Evolutionary conservation across 2,329 filamentous ascomycete genomes (phyloP).

Genomic region (Fusarium sp.): DNA sequence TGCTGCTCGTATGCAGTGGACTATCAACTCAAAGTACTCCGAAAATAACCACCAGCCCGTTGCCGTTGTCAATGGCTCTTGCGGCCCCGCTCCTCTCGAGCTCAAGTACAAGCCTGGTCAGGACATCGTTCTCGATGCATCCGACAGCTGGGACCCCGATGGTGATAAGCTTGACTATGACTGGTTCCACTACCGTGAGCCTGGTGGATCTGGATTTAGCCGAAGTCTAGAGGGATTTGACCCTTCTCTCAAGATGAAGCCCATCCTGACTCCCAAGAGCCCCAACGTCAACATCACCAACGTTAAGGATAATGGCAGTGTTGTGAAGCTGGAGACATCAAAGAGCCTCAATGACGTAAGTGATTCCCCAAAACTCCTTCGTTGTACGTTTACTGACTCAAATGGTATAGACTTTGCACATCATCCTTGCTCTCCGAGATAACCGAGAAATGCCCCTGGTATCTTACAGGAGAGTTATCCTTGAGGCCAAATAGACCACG

Average conservation of each 20-base stretch:
- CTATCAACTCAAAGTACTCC: background rate
- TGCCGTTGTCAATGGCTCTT: background rate
- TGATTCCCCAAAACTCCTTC: too few species aligned
- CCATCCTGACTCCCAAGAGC: background rate
- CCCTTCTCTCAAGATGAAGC: conserved; percentile 6
- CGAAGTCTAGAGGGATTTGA: conserved; percentile 18
- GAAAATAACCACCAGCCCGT: conserved; percentile 15
- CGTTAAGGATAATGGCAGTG: background rate
- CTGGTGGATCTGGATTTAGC: conserved; percentile 6
- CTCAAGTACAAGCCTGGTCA: conserved; percentile 9
- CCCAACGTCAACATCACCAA: conserved; percentile 22
- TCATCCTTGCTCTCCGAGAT: conserved; percentile 12
- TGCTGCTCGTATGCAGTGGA: conserved; percentile 31
- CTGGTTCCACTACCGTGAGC: conserved; percentile 20
- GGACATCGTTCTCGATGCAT: conserved; percentile 1
- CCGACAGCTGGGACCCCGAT: conserved; percentile 14
- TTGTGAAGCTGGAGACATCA: conserved; percentile 1
- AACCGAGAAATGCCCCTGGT: background rate
- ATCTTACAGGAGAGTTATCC: conserved; percentile 11
- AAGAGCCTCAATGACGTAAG: conserved; percentile 21
- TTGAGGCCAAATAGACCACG: background rate
- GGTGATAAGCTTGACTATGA: conserved; percentile 2
- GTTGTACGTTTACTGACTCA: background rate
- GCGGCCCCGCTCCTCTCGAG: background rate
- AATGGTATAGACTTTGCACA: conserved; percentile 19